A percentile compares a stretch with the other conserved stretches of the same genome.
Evolutionary conservation across 805 yeast genomes (phyloP).

Genomic region (Saccharomyces jurei): DNA sequence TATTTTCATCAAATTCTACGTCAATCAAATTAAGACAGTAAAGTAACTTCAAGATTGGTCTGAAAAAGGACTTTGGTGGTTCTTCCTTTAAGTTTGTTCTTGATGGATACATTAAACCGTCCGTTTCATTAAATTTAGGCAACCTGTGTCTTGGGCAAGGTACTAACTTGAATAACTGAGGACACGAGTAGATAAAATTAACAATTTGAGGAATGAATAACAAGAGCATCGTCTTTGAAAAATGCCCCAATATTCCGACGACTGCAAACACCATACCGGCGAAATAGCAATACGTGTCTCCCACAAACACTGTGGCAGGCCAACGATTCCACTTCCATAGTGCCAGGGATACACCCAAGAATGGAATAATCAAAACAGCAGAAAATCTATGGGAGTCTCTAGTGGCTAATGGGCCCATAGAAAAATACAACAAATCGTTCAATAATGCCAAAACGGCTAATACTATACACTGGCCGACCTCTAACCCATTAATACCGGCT

Average conservation of each 20-base stretch:
- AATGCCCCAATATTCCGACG: conserved; percentile 92
- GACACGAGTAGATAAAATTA: conserved; percentile 84
- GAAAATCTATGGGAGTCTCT: conserved; percentile 78
- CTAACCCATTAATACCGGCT: conserved; percentile 95
- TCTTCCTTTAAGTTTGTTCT: conserved; percentile 37
- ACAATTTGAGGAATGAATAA: conserved; percentile 86
- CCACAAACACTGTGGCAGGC: conserved; percentile 92
- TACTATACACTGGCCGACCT: conserved; percentile 88
- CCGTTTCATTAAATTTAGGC: conserved; percentile 62
- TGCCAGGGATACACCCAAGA: conserved; percentile 75
- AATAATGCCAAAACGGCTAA: conserved; percentile 60
- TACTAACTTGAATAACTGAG: conserved; percentile 77
- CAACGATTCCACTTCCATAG: conserved; percentile 75
- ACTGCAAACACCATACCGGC: conserved; percentile 99
- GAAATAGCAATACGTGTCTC: conserved; percentile 96
- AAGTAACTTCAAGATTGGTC: conserved; percentile 36
- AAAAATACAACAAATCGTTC: conserved; percentile 69
- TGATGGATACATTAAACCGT: conserved; percentile 73
- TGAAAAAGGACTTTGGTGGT: conserved; percentile 30
- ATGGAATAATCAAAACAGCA: conserved; percentile 71
- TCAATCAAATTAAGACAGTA: conserved; percentile 39
- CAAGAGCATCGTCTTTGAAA: conserved; percentile 81
- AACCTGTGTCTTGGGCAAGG: conserved; percentile 95
- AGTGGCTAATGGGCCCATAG: conserved; percentile 47
- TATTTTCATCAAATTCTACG: conserved; percentile 36